These are phyloP conservation scores for Ajuga reptans DNA, from an alignment of 305 asterid species.

Conservation along the genomic window DNA sequence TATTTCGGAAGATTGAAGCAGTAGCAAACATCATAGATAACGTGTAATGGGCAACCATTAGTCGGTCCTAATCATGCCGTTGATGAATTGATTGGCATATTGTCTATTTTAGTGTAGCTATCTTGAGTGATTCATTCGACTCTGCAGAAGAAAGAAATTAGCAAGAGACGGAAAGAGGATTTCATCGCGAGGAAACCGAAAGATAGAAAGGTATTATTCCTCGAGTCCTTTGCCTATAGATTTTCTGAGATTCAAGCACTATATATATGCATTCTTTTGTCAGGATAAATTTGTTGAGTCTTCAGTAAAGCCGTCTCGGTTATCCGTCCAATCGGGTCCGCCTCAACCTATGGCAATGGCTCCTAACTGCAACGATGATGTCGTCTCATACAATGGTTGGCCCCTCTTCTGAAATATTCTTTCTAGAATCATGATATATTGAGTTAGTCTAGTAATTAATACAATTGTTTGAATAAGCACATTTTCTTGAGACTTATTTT, in stretches of 20 bases:
- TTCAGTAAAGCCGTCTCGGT: constrained; percentile 39
- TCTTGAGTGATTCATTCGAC: constrained; percentile 26
- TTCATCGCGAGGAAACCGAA: constrained; percentile 51
- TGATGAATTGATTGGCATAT: constrained; percentile 13
- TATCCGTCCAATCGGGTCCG: constrained; percentile 45
- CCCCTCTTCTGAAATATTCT: constrained; percentile 12
- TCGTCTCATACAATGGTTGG: constrained; percentile 50
- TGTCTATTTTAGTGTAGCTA: constrained; percentile 18
- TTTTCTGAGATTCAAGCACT: constrained; percentile 17
- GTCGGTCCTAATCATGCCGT: neutral
- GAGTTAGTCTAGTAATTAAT: neutral
- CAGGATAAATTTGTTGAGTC: constrained; percentile 60
- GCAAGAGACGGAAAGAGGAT: constrained; percentile 72
- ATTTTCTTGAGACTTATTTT: neutral
- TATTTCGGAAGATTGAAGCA: neutral
- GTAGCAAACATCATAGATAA: neutral
- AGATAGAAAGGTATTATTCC: constrained; percentile 60
- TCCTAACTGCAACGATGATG: constrained; percentile 44
- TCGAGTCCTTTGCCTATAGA: neutral
- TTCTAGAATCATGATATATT: neutral
- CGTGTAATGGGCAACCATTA: neutral
- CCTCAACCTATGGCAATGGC: constrained; percentile 41
- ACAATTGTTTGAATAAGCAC: neutral
- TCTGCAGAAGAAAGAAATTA: constrained; percentile 65
- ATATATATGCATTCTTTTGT: constrained; percentile 21